Evolutionary conservation across 2,329 filamentous ascomycete genomes (phyloP).

Genomic region (Penicillium oxalicum): DNA sequence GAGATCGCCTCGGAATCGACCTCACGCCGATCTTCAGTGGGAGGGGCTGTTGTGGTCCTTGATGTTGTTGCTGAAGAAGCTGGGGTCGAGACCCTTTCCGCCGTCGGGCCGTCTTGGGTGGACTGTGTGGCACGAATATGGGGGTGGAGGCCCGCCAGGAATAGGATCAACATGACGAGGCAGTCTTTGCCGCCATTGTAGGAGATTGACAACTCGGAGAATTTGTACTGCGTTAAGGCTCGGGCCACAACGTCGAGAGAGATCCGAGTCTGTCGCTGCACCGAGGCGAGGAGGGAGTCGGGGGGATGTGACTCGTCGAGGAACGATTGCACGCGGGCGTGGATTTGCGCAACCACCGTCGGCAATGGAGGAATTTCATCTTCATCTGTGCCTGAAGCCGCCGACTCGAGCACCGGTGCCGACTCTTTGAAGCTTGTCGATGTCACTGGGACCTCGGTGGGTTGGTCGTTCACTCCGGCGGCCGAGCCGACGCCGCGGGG

Average conservation of each 20-base stretch:
- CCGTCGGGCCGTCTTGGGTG: slow-evolving; percentile 1
- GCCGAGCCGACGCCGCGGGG: slow-evolving; percentile 8
- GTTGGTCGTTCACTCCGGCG: neutral
- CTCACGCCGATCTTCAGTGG: neutral
- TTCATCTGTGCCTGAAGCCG: neutral
- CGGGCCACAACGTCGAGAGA: slow-evolving; percentile 69
- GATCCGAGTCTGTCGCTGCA: slow-evolving; percentile 68
- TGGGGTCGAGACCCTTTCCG: neutral
- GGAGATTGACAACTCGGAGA: slow-evolving; percentile 75
- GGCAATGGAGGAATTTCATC: slow-evolving; percentile 33
- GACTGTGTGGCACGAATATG: slow-evolving; percentile 33
- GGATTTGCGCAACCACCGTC: slow-evolving; percentile 61
- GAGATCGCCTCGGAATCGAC: slow-evolving; percentile 24
- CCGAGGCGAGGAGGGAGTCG: slow-evolving; percentile 50
- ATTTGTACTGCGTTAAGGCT: slow-evolving; percentile 69
- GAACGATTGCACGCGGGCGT: slow-evolving; percentile 58
- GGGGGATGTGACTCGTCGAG: slow-evolving; percentile 55
- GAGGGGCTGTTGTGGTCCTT: neutral
- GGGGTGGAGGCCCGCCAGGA: slow-evolving; percentile 59
- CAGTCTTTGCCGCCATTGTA: slow-evolving; percentile 99
- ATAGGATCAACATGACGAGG: slow-evolving; percentile 81
- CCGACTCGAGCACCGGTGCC: slow-evolving; percentile 2
- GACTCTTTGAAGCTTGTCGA: slow-evolving; percentile 5
- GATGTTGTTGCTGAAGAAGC: neutral
- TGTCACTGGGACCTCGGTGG: neutral